phyloP scores from a whole-genome alignment of 1,284 basidiomycete genomes.

The Butyriboletus appendiculatus region DNA sequence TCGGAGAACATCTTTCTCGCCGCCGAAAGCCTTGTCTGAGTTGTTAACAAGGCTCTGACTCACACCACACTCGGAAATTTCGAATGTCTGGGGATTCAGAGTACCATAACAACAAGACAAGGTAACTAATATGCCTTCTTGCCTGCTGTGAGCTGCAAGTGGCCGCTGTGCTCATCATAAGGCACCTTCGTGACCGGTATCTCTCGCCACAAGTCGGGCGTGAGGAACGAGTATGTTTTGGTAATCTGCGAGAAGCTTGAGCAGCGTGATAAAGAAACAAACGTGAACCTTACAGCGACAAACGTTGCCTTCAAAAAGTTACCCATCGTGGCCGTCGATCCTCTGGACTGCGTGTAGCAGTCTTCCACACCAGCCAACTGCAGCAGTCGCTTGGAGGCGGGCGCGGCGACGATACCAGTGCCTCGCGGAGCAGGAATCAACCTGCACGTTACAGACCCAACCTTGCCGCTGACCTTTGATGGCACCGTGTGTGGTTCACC shows the following conservation, averaged over 20 bases:
- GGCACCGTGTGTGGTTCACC: constrained; percentile 99
- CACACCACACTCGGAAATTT: not conserved
- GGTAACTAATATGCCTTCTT: constrained; percentile 81
- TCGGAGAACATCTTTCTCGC: constrained; percentile 7
- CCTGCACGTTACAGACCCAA: constrained; percentile 99
- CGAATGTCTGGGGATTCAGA: not conserved
- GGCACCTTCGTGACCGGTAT: constrained; percentile 89
- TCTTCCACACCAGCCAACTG: constrained; percentile 98
- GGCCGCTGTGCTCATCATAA: constrained; percentile 92
- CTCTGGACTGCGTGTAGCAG: constrained; percentile 94
- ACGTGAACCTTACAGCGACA: constrained; percentile 69
- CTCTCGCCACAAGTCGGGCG: constrained; percentile 96
- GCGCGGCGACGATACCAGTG: constrained; percentile 99
- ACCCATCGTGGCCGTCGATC: constrained; percentile 98
- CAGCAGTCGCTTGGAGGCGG: constrained; percentile 94
- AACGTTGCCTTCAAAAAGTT: constrained; percentile 99
- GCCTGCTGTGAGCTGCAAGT: constrained; percentile 80
- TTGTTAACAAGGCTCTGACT: not conserved
- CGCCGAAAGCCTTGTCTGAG: constrained; percentile 8
- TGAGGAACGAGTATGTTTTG: constrained; percentile 97
- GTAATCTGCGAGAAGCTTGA: constrained; percentile 65
- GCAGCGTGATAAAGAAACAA: not conserved
- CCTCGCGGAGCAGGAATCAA: constrained; percentile 98
- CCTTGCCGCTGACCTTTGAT: constrained; percentile 97
- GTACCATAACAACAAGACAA: constrained; percentile 13